phyloP scores from a whole-genome alignment of 331 rosid species.

The Phaseolus coccineus region DNA sequence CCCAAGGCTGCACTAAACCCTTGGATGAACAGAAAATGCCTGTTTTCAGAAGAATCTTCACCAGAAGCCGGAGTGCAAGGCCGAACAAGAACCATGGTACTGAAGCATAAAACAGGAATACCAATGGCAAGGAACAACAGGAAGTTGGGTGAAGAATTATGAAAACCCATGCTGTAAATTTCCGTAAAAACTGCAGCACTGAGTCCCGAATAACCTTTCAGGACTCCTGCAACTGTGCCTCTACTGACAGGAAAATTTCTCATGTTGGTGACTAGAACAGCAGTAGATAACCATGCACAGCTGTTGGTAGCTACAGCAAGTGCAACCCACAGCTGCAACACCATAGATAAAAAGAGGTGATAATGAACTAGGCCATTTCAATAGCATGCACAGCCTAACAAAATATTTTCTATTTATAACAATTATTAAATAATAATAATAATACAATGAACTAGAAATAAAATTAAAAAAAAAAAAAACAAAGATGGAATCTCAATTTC shows the following conservation, averaged over 20 bases:
- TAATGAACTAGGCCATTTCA: not conserved
- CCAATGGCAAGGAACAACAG: constrained; percentile 69
- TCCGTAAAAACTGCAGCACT: constrained; percentile 78
- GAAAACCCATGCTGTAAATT: constrained; percentile 64
- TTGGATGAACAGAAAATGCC: constrained; percentile 69
- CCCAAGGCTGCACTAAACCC: constrained; percentile 66
- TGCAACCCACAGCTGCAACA: constrained; percentile 70
- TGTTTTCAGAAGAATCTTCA: constrained; percentile 55
- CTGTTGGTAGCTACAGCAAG: constrained; percentile 75
- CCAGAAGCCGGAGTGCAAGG: constrained; percentile 77
- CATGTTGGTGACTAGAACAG: constrained; percentile 84
- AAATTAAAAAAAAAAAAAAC: not conserved
- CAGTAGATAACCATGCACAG: constrained; percentile 73
- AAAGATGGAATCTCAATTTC: not conserved
- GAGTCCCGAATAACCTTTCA: constrained; percentile 75
- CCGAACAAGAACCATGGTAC: constrained; percentile 67
- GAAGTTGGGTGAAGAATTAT: constrained; percentile 64
- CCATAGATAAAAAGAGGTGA: not conserved
- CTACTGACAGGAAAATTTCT: constrained; percentile 79
- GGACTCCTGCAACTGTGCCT: constrained; percentile 77
- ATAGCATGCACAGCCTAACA: not conserved
- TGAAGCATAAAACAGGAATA: constrained; percentile 65
- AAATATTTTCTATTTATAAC: not conserved
- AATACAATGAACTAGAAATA: not conserved
- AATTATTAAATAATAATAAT: not conserved